Base-by-base conservation (phyloP, 1,139 yeast species). In the Blastobotrys indianensis region DNA sequence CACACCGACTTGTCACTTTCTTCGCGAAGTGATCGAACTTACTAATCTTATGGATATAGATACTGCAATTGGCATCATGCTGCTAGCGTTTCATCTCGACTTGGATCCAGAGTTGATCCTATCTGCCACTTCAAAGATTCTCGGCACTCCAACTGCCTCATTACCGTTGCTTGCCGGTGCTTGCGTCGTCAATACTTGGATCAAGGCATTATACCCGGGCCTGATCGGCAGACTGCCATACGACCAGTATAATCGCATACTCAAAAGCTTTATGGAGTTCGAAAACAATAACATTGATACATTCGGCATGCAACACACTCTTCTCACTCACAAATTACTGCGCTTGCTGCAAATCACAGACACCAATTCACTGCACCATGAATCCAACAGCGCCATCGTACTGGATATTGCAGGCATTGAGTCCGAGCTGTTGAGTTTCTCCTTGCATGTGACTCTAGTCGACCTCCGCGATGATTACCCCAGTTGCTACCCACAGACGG, bases 381-480 rank as follows among this genome's bases (percentile, higher is more conserved):
- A 20, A 20, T 7, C 25, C 25, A 20, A 4, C 25, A 20, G 25
- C 7, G 25, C 25, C 25, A 20, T 20, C 25, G 7, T 20, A 20
- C 9, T 12, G 15, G 16, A 6, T 11, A 13, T 25, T 5, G n/a
- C 10, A 25, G 32, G 32, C 11, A 37, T 37, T 29, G 45, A 42
- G 17, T 30, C 20, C 2, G 16, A n/a, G 12, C 11, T 42, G 32
- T 10, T 42, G 20, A 30, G 20, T 10, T 42, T 30, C 23, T 41
- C 45, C 5, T 35, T 42, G 13, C 35, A 40, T 6, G 4, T 16
- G 10, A 23, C 17, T 12, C 37, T 42, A 32, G 20, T 42, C 7
- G 45, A 42, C 23, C n/a, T 42, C 7, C 34, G 45, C 13, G 45
- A 42, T 15, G 45, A 42, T 36, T 29, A 36, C 37, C 45, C 45